Conservation (phyloP, 2,329 filamentous ascomycete species). For the Monascus ruber region DNA sequence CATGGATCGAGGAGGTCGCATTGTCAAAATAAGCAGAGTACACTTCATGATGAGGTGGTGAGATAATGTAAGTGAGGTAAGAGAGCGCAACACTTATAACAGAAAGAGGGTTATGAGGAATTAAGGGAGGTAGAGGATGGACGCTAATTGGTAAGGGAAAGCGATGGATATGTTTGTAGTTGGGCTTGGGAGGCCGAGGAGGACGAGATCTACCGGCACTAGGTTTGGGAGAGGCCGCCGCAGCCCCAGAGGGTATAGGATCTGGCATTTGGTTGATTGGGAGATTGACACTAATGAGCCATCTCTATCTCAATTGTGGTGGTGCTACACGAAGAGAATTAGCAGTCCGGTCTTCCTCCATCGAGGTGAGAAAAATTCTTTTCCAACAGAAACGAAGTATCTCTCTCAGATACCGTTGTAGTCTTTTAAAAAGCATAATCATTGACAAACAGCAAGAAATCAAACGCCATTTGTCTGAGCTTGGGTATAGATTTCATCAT, state of each 20-base stretch:
- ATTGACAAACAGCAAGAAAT: conserved; percentile 42
- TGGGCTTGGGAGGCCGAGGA: conserved; percentile 31
- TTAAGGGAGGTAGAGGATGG: conserved; percentile 75
- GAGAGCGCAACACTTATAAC: conserved; percentile 67
- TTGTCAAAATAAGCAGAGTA: conserved; percentile 72
- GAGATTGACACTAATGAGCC: conserved; percentile 15
- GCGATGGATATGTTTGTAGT: conserved; percentile 67
- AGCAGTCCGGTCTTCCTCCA: conserved; percentile 1
- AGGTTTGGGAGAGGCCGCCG: conserved; percentile 6
- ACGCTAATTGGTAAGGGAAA: conserved; percentile 69
- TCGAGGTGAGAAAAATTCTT: conserved; percentile 1
- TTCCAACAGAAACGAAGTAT: conserved; percentile 1
- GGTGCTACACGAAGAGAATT: conserved; percentile 6
- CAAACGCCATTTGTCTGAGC: conserved; percentile 39
- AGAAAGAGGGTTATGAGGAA: conserved; percentile 86
- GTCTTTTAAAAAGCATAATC: conserved; percentile 58
- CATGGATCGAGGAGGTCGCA: conserved; percentile 69
- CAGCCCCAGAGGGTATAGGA: conserved; percentile 5
- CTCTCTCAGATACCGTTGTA: conserved; percentile 95
- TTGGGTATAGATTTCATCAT: conserved; percentile 33
- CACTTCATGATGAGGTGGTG: conserved; percentile 47
- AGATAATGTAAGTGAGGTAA: conserved; percentile 62
- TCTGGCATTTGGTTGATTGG: conserved; percentile 9
- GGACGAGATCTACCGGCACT: conserved; percentile 10
- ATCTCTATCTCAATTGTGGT: conserved; percentile 11